Base-by-base conservation (phyloP, 1,139 yeast genomes). In the Zygoascus sp. region DNA sequence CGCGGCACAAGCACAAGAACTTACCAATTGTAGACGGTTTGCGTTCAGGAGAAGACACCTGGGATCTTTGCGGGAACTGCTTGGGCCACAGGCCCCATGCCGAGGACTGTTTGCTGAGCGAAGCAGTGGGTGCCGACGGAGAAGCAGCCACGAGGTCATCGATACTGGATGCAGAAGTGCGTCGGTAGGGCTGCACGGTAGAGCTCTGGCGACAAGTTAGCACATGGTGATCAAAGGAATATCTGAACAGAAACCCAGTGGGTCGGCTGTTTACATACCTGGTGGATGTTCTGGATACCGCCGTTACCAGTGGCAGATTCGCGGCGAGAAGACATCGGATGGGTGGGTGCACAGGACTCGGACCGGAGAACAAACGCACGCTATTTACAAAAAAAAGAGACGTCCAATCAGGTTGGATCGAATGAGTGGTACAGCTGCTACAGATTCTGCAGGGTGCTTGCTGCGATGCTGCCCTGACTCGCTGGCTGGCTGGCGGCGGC, bases 81-180 rank as follows among this genome's bases (percentile, higher is more conserved):
- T 40, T 40, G 21, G 43, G 43, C 43, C 43, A 40, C n/a, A 40
- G 34, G 11, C 43, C 35, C 43, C 43, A 40, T 9, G 43, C 19
- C 8, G 43, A 32, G 13, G 43, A 28, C 37, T 40, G 43, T 17
- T 40, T 42, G 13, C 27, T 42, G 30, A 42, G 35, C 9, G 32
- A n/a, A n/a, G 35, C 22, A 19, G 20, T 11, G 11, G 34, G 32
- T 5, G 35, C 34, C 10, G 40, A 34, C 11, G 45, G 45, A 13
- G 45, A 42, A 2, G 36, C 22, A 13, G 45, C 21, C 16, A 42
- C 36, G 17, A 42, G 40, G 19, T 42, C 45, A 19, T 42, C 45
- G 20, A 42, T 42, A 20, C 45, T 42, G 5, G 45, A 42, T 5
- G 45, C 35, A 5, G 45, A 42, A 2, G 45, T 35, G 9, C 45